Conservation (phyloP, 1,139 yeast genomes). For the Blastobotrys apis region DNA sequence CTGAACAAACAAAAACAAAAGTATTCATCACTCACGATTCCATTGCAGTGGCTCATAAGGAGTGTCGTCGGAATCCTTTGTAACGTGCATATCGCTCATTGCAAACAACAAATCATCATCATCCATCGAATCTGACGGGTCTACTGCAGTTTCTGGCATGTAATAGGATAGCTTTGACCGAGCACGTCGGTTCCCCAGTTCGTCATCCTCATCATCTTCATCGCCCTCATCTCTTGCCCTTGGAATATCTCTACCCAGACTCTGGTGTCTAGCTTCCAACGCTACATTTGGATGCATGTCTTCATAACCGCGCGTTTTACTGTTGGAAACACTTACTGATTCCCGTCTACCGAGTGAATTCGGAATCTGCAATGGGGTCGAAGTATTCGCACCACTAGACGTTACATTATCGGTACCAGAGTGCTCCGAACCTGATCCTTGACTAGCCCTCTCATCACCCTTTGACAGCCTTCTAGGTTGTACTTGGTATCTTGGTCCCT, state of each 20-base stretch:
- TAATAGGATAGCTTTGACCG: constrained; percentile 2
- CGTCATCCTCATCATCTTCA: neutral
- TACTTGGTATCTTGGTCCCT: constrained; percentile 11
- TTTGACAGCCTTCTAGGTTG: neutral
- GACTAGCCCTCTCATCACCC: neutral
- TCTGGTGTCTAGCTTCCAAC: neutral
- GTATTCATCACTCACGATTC: no score
- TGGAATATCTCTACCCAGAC: neutral
- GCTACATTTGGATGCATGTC: neutral
- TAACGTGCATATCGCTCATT: constrained; percentile 77
- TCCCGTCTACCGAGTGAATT: neutral
- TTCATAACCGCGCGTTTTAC: neutral
- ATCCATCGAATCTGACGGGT: constrained; percentile 46
- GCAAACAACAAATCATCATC: constrained; percentile 82
- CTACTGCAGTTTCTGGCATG: constrained; percentile 9
- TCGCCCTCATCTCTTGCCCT: neutral
- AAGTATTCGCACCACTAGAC: neutral
- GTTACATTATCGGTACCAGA: neutral
- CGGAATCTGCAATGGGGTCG: constrained; percentile 3
- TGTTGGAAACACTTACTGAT: neutral
- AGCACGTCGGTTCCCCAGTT: neutral
- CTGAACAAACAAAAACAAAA: no score
- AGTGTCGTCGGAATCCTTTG: neutral
- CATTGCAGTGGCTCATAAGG: neutral
- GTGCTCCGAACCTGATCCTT: constrained; percentile 1